Conservation (phyloP, 345 rosid genomes). For the Iberis pinnata region DNA sequence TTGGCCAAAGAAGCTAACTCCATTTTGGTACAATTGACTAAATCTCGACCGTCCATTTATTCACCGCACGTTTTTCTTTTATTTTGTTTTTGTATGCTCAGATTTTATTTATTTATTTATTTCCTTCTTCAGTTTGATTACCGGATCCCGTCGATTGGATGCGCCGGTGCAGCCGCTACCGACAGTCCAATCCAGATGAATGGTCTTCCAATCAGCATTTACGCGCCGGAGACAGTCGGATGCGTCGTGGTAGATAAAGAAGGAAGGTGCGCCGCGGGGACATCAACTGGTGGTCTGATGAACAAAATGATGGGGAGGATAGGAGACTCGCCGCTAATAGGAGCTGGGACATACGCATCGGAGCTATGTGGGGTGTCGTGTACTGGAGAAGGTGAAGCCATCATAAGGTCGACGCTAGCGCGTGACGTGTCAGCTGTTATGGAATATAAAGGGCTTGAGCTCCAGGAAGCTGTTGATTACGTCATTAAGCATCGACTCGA, state of each 20-base stretch:
- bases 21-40: constrained; percentile 50
- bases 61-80: constrained; percentile 1
- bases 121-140: constrained; percentile 68
- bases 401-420: constrained; percentile 75
- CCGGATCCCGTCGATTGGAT: constrained; percentile 51
- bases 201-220: constrained; percentile 83
- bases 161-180: constrained; percentile 52
- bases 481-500: constrained; percentile 72
- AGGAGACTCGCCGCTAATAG: constrained; percentile 96
- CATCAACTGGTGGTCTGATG: constrained; percentile 94
- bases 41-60: constrained; percentile 21
- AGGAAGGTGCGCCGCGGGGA: constrained; percentile 86
- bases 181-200: constrained; percentile 64
- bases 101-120: neutral
- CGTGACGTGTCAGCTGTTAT: constrained; percentile 92
- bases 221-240: constrained; percentile 92
- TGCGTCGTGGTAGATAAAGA: constrained; percentile 81
- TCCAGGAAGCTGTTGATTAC: constrained; percentile 73
- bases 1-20: constrained; percentile 86
- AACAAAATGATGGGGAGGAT: constrained; percentile 84
- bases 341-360: constrained; percentile 86
- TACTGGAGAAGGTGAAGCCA: constrained; percentile 96
- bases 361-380: constrained; percentile 77
- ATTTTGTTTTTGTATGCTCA: too few relatives aligned
- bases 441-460: constrained; percentile 83